Base-by-base conservation (phyloP, 345 rosid genomes). In the Lepidium didymum region DNA sequence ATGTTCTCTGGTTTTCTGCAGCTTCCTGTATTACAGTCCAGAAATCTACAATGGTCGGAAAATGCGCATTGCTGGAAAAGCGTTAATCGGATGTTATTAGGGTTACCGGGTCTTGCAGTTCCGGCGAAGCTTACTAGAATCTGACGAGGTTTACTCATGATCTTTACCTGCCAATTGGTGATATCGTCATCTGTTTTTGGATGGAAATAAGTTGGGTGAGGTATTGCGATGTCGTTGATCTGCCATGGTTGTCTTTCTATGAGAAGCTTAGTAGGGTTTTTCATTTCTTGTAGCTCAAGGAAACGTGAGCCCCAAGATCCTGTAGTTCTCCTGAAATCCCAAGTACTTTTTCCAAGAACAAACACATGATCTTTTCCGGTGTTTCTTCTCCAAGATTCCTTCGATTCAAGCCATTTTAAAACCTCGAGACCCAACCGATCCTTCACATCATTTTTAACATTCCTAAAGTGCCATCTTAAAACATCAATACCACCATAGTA, bases 241-340 rank as follows among this genome's bases (percentile, higher is more conserved):
- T 90, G 85, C 90, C 95, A 90, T 2, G 92, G 90, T 6, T 87
- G 90, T 33, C 95, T 80, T 70, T 90, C 97, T 7, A 90, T 82
- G 72, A 86, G 71, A 43, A 87, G 87, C 76, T 90, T 90, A 3
- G 83, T 64, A 3, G 97, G 86, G 66, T 87, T 87, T 57, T 86
- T 78, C 95, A 90, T 83, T 73, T 84, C 81, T 12, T 80, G 79
- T 10, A 81, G 63, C 76, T 79, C 78, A 3, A 90, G 80, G 56
- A 87, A 81, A 49, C 74, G 76, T 34, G 82, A 80, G 3, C 95
- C 95, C 92, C 97, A 87, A 7, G 81, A 70, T 63, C 73, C 37
- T 5, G 62, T 59, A 15, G 7, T 31, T 69, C 95, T 84, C 67
- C 95, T 78, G 70, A 90, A 90, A 84, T 87, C 97, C 95, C 92